phyloP scores from a whole-genome alignment of 192 early-diverging fungal species.

The Coemansia sp. region DNA sequence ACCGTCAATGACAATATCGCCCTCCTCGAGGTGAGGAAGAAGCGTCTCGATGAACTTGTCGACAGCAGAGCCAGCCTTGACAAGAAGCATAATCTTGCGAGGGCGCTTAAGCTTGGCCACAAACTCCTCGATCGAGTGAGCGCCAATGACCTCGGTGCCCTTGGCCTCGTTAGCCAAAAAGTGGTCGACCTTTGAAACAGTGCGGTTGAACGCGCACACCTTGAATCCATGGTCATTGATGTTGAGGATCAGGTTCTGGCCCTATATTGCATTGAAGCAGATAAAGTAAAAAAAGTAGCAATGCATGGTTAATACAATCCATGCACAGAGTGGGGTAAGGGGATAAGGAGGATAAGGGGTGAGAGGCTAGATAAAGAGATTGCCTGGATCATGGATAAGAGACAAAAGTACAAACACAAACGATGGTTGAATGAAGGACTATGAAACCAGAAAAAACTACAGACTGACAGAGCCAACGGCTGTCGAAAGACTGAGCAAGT shows the following conservation, averaged over 20 bases:
- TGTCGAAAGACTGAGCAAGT: no score
- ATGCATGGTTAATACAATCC: not conserved
- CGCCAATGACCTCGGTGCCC: constrained; percentile 92
- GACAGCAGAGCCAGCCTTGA: constrained; percentile 94
- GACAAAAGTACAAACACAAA: no score
- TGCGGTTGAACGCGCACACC: constrained; percentile 96
- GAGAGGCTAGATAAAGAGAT: no score
- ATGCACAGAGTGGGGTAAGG: not conserved
- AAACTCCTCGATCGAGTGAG: constrained; percentile 91
- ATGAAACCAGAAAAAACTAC: no score
- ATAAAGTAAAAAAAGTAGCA: not conserved
- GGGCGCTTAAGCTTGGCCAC: constrained; percentile 92
- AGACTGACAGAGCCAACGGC: no score
- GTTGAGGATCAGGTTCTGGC: constrained; percentile 98
- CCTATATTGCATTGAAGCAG: constrained; percentile 57
- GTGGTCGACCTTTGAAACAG: constrained; percentile 88
- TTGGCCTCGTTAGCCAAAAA: constrained; percentile 97
- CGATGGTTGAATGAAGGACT: no score
- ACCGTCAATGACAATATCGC: constrained; percentile 98
- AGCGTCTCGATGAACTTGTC: constrained; percentile 94
- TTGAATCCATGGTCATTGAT: constrained; percentile 96
- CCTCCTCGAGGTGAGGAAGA: constrained; percentile 81
- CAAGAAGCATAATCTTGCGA: constrained; percentile 96
- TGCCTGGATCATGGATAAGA: no score
- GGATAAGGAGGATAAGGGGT: no score